phyloP scores from a whole-genome alignment of 495 filamentous ascomycete genomes.

The Pseudevernia furfuracea region DNA sequence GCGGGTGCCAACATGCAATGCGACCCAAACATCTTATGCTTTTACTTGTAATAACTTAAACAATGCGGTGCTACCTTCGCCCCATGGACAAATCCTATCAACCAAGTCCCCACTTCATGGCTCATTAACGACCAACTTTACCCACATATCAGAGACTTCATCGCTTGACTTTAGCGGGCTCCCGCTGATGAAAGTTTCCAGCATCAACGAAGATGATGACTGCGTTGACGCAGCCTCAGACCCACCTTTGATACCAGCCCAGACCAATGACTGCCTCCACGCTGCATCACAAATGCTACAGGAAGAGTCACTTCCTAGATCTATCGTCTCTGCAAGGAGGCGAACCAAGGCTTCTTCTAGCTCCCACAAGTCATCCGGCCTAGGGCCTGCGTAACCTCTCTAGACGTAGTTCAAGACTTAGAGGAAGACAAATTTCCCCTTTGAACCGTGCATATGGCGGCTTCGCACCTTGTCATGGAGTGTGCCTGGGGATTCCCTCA shows the following conservation, averaged over 20 bases:
- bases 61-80: not conserved
- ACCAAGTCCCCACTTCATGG: not conserved
- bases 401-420: not conserved
- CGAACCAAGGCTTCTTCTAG: not conserved
- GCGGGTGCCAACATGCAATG: not conserved
- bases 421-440: not conserved
- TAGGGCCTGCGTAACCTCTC: not conserved
- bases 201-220: not conserved
- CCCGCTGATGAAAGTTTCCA: not conserved
- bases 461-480: not conserved
- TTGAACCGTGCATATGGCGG: not conserved
- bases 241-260: not conserved
- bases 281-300: not conserved
- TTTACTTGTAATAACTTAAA: not conserved
- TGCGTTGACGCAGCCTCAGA: not conserved
- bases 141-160: not conserved
- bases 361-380: not conserved
- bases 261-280: not conserved
- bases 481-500: not conserved
- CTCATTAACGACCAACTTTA: too few species aligned
- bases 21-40: not conserved
- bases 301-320: not conserved
- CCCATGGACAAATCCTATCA: not conserved
- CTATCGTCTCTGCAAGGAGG: not conserved
- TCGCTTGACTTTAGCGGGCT: not conserved